Evolutionary conservation across 2,329 filamentous ascomycete genomes (phyloP).

Genomic region (Aphanocladium album): DNA sequence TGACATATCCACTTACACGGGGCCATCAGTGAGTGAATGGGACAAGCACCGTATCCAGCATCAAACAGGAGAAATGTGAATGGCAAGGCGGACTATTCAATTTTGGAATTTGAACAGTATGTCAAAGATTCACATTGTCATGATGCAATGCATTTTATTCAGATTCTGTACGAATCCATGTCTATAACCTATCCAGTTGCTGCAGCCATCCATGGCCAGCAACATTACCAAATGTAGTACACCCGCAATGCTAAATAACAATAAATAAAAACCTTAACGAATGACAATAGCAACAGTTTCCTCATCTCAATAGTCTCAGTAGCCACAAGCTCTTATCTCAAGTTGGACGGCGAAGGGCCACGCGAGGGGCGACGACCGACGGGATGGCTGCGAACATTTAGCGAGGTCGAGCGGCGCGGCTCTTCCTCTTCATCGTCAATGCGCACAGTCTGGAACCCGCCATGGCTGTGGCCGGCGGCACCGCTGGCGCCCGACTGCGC

Average conservation of each 20-base stretch:
- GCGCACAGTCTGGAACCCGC: slow-evolving; percentile 7
- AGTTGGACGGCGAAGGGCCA: slow-evolving; percentile 1
- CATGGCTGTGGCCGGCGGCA: neutral
- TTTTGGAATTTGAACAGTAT: too few species aligned
- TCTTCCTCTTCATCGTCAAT: slow-evolving; percentile 8
- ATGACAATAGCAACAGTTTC: neutral
- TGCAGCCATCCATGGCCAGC: too few species aligned
- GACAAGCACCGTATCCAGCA: too few species aligned
- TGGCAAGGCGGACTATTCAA: too few species aligned
- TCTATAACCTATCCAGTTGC: too few species aligned
- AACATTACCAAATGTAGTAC: neutral
- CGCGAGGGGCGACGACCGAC: slow-evolving; percentile 5
- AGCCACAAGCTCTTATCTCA: too few species aligned
- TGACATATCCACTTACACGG: too few species aligned
- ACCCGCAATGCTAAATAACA: neutral
- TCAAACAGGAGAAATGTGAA: too few species aligned
- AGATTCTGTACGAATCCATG: too few species aligned
- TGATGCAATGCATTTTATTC: too few species aligned
- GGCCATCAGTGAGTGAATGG: too few species aligned
- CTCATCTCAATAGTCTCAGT: neutral
- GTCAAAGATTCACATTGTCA: too few species aligned
- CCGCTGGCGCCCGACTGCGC: neutral
- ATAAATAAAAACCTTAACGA: neutral
- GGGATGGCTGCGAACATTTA: neutral
- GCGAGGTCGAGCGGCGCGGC: slow-evolving; percentile 2